Base-by-base conservation (phyloP, 2,329 filamentous ascomycete species). In the Aspergillus sergii region DNA sequence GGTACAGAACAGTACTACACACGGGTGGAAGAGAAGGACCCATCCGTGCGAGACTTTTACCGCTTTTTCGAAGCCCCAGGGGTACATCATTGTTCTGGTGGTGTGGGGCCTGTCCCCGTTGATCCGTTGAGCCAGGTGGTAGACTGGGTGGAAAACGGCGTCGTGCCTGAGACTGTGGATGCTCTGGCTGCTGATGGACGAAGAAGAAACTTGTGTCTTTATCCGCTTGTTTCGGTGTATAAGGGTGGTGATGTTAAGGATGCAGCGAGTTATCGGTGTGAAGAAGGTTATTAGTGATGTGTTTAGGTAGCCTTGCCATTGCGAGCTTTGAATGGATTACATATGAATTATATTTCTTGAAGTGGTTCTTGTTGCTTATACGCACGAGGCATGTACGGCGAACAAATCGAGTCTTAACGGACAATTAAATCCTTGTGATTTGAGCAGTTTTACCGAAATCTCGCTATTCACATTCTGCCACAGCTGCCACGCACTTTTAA, bases 21-120 rank as follows among this genome's bases (percentile, higher is more conserved):
- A 8, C 63, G 69, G 8, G 77, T 80, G 1, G 57, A 69, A 21
- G 68, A 64, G 1, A 39, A 68, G 3, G 73, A 76, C 55, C 62
- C 72, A 0, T 41, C 70, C 2, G 69, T 71, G 0, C 54, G 62
- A 4, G 74, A 78, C 36, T 81, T 72, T 62, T 81, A 75, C 59
- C 75, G 78, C 8, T 71, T 73, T 45, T 81, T 80, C 46, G 67
- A 74, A n/a, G 77, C 75, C 8, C 79, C 80, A 2, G 79, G 79
- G 5, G 74, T 77, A 1, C 67, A 63, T 4, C 76, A 81, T 60
- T 81, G 79, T 50, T 41, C 12, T 8, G 74, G 71, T 16, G 78
- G 78, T 0, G 21, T 41, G 21, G 78, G 69, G 1, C 56, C 55
- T 5, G 34, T 59, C 19, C 69, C 69, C 1, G 60, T 55, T 19